These are phyloP conservation scores for Clausena lansium DNA, from an alignment of 345 rosid species.

Conservation along the genomic window DNA sequence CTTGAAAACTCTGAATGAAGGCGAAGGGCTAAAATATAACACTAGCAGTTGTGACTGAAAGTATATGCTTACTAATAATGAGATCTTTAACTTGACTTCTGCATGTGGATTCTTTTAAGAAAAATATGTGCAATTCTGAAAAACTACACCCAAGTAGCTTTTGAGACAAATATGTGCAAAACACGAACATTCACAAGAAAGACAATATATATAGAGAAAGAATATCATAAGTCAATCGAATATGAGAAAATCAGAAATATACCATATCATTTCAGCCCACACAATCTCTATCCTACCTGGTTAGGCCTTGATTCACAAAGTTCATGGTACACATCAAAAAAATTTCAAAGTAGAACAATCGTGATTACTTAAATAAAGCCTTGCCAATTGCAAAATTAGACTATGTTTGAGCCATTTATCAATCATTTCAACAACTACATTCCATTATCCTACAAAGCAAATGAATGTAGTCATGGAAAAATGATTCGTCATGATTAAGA, in stretches of 20 bases:
- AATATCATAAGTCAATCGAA: neutral
- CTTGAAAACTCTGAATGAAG: conserved; percentile 15
- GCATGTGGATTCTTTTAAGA: neutral
- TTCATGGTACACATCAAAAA: neutral
- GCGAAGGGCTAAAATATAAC: neutral
- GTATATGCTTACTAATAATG: neutral
- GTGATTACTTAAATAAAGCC: neutral
- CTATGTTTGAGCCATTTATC: neutral
- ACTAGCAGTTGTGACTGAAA: neutral
- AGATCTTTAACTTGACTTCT: neutral
- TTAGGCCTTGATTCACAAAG: neutral
- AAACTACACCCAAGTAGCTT: too few species aligned
- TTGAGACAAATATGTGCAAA: too few species aligned
- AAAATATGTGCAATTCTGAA: too few species aligned
- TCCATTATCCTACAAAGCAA: conserved; percentile 14
- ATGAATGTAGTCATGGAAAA: conserved; percentile 16
- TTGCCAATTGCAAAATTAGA: conserved; percentile 11
- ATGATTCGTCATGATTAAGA: conserved; percentile 11
- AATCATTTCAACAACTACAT: conserved; percentile 8
- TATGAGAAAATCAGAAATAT: neutral
- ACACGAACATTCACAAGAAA: neutral
- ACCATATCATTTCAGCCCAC: neutral
- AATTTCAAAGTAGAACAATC: neutral
- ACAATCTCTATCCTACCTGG: conserved; percentile 1
- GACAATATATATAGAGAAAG: neutral